phyloP scores from a whole-genome alignment of 2,329 filamentous ascomycete species.

The Nothomitra cinnamomea region DNA sequence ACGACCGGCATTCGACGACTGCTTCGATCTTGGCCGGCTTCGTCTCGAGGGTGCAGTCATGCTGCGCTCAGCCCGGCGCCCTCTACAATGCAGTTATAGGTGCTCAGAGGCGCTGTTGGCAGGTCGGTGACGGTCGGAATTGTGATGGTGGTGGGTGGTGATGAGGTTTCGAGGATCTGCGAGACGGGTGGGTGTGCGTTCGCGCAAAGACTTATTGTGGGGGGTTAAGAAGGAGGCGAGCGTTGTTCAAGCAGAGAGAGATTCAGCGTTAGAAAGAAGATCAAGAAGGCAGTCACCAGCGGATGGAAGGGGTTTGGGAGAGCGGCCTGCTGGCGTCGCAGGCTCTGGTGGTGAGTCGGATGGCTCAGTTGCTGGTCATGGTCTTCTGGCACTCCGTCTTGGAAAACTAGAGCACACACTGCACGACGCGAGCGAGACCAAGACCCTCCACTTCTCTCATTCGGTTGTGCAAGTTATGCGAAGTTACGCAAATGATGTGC shows the following conservation, averaged over 20 bases:
- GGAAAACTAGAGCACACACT: background rate
- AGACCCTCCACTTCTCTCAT: background rate
- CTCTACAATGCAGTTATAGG: background rate
- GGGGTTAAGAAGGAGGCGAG: too few relatives aligned
- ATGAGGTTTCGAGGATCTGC: too few relatives aligned
- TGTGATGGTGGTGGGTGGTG: too few relatives aligned
- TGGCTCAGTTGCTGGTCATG: background rate
- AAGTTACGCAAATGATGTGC: background rate
- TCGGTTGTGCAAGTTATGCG: background rate
- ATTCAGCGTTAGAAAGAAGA: too few relatives aligned
- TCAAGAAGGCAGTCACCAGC: too few relatives aligned
- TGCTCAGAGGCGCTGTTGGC: background rate
- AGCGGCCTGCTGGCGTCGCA: too few relatives aligned
- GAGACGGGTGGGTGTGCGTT: too few relatives aligned
- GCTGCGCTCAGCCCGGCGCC: constrained; percentile 14
- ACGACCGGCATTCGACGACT: constrained; percentile 8
- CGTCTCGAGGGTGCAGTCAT: constrained; percentile 23
- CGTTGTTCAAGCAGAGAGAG: too few relatives aligned
- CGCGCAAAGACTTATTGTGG: too few relatives aligned
- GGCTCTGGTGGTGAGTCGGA: background rate
- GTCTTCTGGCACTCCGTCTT: background rate
- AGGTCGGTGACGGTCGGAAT: background rate
- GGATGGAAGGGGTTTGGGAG: too few relatives aligned
- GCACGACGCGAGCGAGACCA: background rate
- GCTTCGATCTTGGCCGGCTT: constrained; percentile 21